A percentile compares a stretch with the other conserved stretches of the same genome.
phyloP scores from a whole-genome alignment of 2,329 filamentous ascomycete genomes.

The Pseudogymnoascus sp. region DNA sequence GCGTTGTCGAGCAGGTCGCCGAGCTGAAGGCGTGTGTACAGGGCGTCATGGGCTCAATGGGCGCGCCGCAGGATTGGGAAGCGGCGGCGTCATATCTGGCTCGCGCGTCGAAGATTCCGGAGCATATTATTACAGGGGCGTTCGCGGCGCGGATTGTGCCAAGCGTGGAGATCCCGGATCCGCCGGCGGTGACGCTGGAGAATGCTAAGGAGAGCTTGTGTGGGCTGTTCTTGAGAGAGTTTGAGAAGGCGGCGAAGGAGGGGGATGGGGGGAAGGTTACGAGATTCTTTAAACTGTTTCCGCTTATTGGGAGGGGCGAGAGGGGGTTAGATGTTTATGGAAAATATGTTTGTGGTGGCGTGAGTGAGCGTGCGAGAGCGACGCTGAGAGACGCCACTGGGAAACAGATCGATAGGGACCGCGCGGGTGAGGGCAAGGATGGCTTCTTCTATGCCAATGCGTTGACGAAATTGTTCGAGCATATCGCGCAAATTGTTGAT shows the following conservation, averaged over 20 bases:
- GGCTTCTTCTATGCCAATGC: constrained; percentile 88
- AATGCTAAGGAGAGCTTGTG: constrained; percentile 84
- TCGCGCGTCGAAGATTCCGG: constrained; percentile 73
- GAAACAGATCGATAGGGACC: constrained; percentile 29
- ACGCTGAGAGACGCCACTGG: constrained; percentile 66
- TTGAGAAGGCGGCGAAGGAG: constrained; percentile 82
- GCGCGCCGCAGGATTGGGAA: constrained; percentile 97
- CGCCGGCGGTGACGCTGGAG: constrained; percentile 79
- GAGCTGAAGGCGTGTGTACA: constrained; percentile 96
- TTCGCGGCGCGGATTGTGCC: constrained; percentile 93
- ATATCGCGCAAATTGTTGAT: constrained; percentile 95
- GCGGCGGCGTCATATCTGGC: constrained; percentile 85
- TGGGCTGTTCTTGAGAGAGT: constrained; percentile 84
- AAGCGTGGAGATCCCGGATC: constrained; percentile 89
- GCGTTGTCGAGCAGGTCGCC: constrained; percentile 90
- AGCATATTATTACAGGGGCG: constrained; percentile 69
- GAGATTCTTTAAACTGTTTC: constrained; percentile 96
- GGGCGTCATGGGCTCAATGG: constrained; percentile 93
- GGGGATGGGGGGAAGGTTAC: constrained; percentile 87
- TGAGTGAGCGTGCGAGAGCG: constrained; percentile 72
- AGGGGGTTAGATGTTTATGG: constrained; percentile 93
- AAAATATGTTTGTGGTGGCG: constrained; percentile 90
- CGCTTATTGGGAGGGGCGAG: constrained; percentile 80
- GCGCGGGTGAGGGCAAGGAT: constrained; percentile 51
- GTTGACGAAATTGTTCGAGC: constrained; percentile 87